Evolutionary conservation across 1,284 basidiomycete genomes (phyloP), one percentile per base, ranked within the genome.

Genomic region (Phellopilus nigrolimitatus): DNA sequence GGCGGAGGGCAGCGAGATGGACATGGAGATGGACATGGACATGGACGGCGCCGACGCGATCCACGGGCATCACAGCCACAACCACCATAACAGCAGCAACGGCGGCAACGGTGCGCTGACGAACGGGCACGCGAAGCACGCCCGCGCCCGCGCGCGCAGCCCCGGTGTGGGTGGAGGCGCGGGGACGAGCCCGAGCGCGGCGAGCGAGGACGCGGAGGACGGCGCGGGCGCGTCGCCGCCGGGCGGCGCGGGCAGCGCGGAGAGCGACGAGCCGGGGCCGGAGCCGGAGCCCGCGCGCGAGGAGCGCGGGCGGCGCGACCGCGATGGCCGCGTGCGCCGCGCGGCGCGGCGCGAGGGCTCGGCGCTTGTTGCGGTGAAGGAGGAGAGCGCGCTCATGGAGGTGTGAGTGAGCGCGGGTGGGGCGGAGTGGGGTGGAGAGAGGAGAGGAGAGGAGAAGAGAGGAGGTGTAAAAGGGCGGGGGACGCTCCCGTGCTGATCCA

Each of bases 91-190:
- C 15, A 56, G 58, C 33, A 58, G 58, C 21, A 57, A 55, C 22
- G 37, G 49, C 34, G 53, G 49, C 25, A 44, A 38, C 17, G 51
- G 42, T 19, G 53, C 58, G 47, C 46, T 33, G 54, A 49, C 24
- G 5, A 88, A 88, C 64, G 70, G 82, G 40, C 86, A 89, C 60
- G 72, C 91, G 43, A 88, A 91, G 65, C n/a, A n/a, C n/a, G n/a
- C n/a, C n/a, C n/a, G n/a, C n/a, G n/a, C n/a, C n/a, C n/a, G n/a
- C n/a, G n/a, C n/a, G 71, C 73, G 28, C 76, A 83, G 67, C 70
- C n/a, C n/a, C n/a, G n/a, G n/a, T n/a, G n/a, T n/a, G n/a, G n/a
- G 86, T 17, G 71, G 73, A 47, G 64, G 28, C 25, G 22, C 47
- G 12, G 42, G 37, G 22, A 21, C 44, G 34, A 37, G 41, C 15